These are phyloP conservation scores for Mucor ambiguus DNA, from an alignment of 371 early-diverging fungal genomes.

Conservation along the genomic window DNA sequence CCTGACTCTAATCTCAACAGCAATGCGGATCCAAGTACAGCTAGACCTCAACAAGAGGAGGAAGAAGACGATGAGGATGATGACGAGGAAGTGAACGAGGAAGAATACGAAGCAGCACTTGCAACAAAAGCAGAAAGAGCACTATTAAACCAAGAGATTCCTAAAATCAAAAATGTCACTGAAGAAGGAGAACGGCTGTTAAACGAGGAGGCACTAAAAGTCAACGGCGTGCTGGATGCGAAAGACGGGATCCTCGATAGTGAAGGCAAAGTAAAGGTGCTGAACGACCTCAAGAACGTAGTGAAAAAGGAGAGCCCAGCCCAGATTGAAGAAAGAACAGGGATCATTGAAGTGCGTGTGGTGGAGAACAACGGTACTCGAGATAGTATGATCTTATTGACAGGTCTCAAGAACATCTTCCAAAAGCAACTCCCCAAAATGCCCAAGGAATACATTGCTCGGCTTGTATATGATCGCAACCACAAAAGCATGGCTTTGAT, in stretches of 20 bases:
- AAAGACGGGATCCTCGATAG: constrained; percentile 16
- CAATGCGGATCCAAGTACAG: not conserved
- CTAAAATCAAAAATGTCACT: constrained; percentile 20
- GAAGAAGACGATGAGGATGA: not conserved
- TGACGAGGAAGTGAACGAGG: constrained; percentile 11
- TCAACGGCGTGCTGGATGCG: constrained; percentile 28
- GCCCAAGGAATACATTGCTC: constrained; percentile 99
- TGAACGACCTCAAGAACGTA: constrained; percentile 21
- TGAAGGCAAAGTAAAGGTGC: constrained; percentile 24
- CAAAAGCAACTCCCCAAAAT: constrained; percentile 99
- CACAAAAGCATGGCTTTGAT: constrained; percentile 79
- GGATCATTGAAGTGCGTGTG: constrained; percentile 71
- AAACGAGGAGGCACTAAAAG: constrained; percentile 24
- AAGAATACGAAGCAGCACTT: constrained; percentile 16
- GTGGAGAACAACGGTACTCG: constrained; percentile 79
- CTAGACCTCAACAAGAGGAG: not conserved
- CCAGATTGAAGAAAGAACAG: constrained; percentile 67
- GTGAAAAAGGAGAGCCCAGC: constrained; percentile 50
- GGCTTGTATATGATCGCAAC: constrained; percentile 96
- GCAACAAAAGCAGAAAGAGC: constrained; percentile 37
- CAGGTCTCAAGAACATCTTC: constrained; percentile 95
- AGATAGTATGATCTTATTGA: constrained; percentile 85
- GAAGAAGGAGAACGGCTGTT: constrained; percentile 20
- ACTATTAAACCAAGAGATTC: constrained; percentile 12
- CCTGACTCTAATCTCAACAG: not conserved